A percentile compares a stretch with the other conserved stretches of the same genome.
These are phyloP conservation scores for Brassica nigra DNA, from an alignment of 345 rosid species.

Conservation along the genomic window DNA sequence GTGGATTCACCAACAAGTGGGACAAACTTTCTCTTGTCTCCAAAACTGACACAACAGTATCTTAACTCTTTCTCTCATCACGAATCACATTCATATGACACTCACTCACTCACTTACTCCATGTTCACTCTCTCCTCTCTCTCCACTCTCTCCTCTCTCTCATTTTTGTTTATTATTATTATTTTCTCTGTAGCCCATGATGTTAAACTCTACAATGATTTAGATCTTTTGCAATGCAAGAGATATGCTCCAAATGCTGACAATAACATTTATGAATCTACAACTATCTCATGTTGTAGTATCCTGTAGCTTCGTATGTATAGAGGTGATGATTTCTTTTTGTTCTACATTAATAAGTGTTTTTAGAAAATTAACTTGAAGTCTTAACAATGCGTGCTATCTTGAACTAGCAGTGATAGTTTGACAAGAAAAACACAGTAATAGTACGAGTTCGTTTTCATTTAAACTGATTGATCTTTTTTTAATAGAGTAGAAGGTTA, in stretches of 20 bases:
- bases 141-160: conserved; percentile 14
- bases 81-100: conserved; percentile 32
- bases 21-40: conserved; percentile 42
- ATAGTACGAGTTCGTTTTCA: background rate
- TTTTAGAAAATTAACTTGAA: background rate
- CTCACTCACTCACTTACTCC: conserved; percentile 16
- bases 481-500: too few species aligned
- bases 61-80: conserved; percentile 39
- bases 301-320: conserved; percentile 15
- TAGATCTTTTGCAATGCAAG: background rate
- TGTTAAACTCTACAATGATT: background rate
- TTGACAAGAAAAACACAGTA: background rate
- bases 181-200: background rate
- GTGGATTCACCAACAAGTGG: conserved; percentile 46
- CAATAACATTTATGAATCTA: conserved; percentile 21
- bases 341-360: background rate
- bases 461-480: background rate
- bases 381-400: background rate
- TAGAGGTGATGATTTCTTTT: background rate
- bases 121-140: conserved; percentile 23
- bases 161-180: background rate
- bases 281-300: background rate
- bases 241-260: background rate
- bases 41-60: conserved; percentile 41
- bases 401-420: background rate